These are phyloP conservation scores for Hemileccinum impolitum DNA, from an alignment of 768 basidiomycete genomes.

Conservation along the genomic window DNA sequence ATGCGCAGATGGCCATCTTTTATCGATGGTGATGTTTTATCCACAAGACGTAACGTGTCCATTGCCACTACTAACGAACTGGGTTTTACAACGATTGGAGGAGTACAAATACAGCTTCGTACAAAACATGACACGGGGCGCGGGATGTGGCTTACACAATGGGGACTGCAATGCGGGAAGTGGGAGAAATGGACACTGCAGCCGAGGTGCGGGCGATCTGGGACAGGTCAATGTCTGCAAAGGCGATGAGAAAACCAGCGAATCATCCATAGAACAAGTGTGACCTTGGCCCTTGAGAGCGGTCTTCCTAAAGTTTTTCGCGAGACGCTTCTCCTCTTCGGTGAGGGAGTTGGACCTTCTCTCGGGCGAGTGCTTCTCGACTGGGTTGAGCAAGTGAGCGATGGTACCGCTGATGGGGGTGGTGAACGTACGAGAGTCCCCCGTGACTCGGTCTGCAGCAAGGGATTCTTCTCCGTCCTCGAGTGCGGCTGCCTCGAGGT, in stretches of 20 bases:
- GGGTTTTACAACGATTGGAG: not conserved
- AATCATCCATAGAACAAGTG: not conserved
- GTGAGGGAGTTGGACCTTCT: slow-evolving; percentile 45
- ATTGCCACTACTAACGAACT: not conserved
- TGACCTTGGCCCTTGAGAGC: slow-evolving; percentile 61
- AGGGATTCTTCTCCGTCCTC: slow-evolving; percentile 54
- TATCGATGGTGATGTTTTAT: no score
- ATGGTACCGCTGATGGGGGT: not conserved
- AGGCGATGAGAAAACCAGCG: slow-evolving; percentile 2
- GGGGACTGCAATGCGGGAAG: slow-evolving; percentile 11
- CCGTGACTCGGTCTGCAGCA: slow-evolving; percentile 30
- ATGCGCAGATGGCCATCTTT: no score
- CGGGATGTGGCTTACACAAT: slow-evolving; percentile 12
- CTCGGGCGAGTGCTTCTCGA: slow-evolving; percentile 29
- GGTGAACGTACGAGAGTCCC: slow-evolving; percentile 19
- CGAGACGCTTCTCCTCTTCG: slow-evolving; percentile 64
- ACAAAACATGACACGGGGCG: slow-evolving; percentile 6
- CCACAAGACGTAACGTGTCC: no score
- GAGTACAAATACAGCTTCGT: slow-evolving; percentile 21
- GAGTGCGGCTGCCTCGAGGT: slow-evolving; percentile 55
- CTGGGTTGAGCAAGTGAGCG: slow-evolving; percentile 12
- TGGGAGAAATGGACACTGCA: slow-evolving; percentile 59
- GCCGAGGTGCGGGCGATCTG: slow-evolving; percentile 82
- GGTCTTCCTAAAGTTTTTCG: slow-evolving; percentile 67
- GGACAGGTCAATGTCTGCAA: slow-evolving; percentile 53